These are phyloP conservation scores for Malassezia sp. DNA, from an alignment of 1,284 basidiomycete genomes.

Conservation along the genomic window DNA sequence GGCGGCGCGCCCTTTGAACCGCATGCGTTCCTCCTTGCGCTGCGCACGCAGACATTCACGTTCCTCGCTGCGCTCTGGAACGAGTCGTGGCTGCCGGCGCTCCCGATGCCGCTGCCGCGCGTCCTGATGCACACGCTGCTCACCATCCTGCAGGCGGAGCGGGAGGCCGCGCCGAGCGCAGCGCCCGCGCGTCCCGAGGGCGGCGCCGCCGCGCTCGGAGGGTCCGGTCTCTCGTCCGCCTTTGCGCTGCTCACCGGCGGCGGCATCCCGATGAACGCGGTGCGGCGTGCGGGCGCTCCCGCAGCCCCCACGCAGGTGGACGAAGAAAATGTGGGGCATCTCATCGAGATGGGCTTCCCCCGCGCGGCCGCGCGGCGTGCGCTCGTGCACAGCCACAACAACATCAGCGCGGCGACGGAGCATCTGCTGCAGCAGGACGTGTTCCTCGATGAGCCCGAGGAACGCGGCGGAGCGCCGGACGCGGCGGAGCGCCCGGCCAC, in stretches of 20 bases:
- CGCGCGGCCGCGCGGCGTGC: slow-evolving; percentile 72
- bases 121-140: slow-evolving; percentile 65
- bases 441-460: slow-evolving; percentile 26
- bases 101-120: slow-evolving; percentile 54
- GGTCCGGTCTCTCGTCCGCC: slow-evolving; percentile 13
- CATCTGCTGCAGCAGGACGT: slow-evolving; percentile 57
- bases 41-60: slow-evolving; percentile 64
- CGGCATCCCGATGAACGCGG: slow-evolving; percentile 6
- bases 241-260: slow-evolving; percentile 12
- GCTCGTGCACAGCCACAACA: slow-evolving; percentile 71
- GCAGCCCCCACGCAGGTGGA: slow-evolving; percentile 19
- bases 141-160: slow-evolving; percentile 69
- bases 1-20: slow-evolving; percentile 56
- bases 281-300: too few species aligned
- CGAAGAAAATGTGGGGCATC: slow-evolving; percentile 57
- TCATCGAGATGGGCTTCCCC: slow-evolving; percentile 95
- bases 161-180: slow-evolving; percentile 18
- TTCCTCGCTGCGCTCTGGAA: slow-evolving; percentile 65
- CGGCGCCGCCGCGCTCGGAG: slow-evolving; percentile 1
- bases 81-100: slow-evolving; percentile 66
- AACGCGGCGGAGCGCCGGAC: slow-evolving; percentile 10
- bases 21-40: slow-evolving; percentile 68
- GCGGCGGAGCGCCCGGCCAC: neutral
- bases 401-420: slow-evolving; percentile 78
- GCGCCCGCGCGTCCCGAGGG: neutral